Evolutionary conservation across 1,284 basidiomycete genomes (phyloP), one percentile per base, ranked within the genome.

Genomic region (Ceratobasidium sp.): DNA sequence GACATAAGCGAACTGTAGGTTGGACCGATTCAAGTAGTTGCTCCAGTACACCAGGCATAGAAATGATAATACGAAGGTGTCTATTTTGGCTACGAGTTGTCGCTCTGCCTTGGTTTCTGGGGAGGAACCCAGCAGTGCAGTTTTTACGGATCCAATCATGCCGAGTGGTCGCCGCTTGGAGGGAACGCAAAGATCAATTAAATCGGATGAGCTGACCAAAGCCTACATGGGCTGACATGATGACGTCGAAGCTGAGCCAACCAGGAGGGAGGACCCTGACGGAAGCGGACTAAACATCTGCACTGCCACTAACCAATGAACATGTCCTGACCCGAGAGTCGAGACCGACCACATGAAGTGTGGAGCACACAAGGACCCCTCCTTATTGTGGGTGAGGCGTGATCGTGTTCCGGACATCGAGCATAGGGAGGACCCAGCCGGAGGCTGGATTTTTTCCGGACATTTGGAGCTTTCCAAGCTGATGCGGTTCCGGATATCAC

Each of bases 1-100:
- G n/a, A 76, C 73, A 46, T 76, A 76, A 33, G 73, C 73, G 40
- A 76, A 76, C 46, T 76, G 73, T 51, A 76, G 46, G 51, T 76
- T 76, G 18, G 61, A 56, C 33, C 73, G 73, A 23, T 76, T 76
- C 53, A 76, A 23, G 44, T 76, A 76, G 40, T 76, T 76, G 39
- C 73, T 76, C 63, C 61, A 76, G 40, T 66, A 76, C 39, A 76
- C 63, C 13, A 76, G 40, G n/a, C 73, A 76, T 18, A 76, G 56
- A 23, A 66, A 76, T 2, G 73, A 66, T n/a, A 76, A 28, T 12
- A 76, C 73, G 28, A 76, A 76, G 6, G 73, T 76, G 18, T 76
- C 73, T 20, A 76, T 76, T 76, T 76, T 76, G 6, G 61, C 42
- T n/a, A 76, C 15, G 7, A 76, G 73, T 53, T 46, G 39, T 28